Evolutionary conservation across 768 basidiomycete species (phyloP), one percentile per base, ranked within the genome.

Genomic region (Lactifluus pinguis): DNA sequence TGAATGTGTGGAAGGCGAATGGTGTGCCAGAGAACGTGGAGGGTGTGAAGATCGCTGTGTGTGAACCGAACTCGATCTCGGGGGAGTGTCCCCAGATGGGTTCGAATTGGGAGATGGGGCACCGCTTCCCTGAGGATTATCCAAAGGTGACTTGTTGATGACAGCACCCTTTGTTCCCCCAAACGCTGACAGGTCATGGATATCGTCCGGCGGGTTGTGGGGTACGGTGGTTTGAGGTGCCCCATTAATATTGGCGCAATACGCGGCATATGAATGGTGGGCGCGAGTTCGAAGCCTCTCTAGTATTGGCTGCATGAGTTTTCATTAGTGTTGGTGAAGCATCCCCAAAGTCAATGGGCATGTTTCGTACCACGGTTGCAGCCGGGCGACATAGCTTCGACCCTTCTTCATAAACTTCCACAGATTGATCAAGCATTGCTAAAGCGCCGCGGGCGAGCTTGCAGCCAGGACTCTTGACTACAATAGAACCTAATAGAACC

Each of bases 401-500:
- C 2, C 77, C 77, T 65, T 77, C 72, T 57, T 78, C 73, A 55
- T 76, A 81, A 54, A 80, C 71, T 1, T 71, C 64, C 39, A 77
- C 47, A 5, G 77, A 71, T 38, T 65, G 56, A 50, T 75, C 70
- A 13, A 81, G 68, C 62, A 77, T 74, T 19, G 68, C 55, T 42
- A 79, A 66, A 1, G 79, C 78, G 57, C 73, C 70, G 15, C 61
- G 59, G 17, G 78, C 74, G 9, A 81, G 69, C 4, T 70, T 67
- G 62, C 79, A 80, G 8, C 72, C 72, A 13, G 80, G 79, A 54
- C 75, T 76, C 65, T 77, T 76, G 34, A 78, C 70, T 6, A 80
- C 75, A 36, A 82, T 69, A 1, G 76, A 76, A 34, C 76, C 78
- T 25, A 81, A 71, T 11, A 79, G 70, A 39, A 80, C 72, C 80